Evolutionary conservation across 2,329 filamentous ascomycete genomes (phyloP).

Genomic region (Beauveria sp.): DNA sequence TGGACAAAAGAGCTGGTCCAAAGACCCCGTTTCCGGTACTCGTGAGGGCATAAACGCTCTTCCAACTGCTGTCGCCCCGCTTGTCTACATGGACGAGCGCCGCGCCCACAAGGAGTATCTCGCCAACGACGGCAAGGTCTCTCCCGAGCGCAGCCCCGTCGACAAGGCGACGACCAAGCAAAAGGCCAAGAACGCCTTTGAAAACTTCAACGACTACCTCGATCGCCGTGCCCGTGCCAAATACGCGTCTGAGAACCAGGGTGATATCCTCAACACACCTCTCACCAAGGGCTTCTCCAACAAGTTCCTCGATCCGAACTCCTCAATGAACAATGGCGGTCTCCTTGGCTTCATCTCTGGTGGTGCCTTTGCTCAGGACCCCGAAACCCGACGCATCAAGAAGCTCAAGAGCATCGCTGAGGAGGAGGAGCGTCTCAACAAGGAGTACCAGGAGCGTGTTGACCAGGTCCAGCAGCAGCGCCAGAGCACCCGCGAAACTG

Average conservation of each 20-base stretch:
- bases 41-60: constrained; percentile 6
- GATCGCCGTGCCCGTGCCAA: constrained; percentile 12
- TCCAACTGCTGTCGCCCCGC: constrained; percentile 9
- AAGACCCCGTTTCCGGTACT: constrained; percentile 10
- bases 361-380: constrained; percentile 10
- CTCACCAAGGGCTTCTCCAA: constrained; percentile 19
- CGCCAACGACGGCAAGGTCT: background rate
- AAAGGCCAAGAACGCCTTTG: constrained; percentile 11
- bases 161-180: constrained; percentile 4
- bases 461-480: constrained; percentile 9
- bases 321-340: constrained; percentile 16
- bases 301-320: constrained; percentile 20
- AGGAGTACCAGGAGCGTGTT: constrained; percentile 11
- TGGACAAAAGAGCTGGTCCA: constrained; percentile 6
- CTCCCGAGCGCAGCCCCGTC: background rate
- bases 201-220: constrained; percentile 13
- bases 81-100: constrained; percentile 12
- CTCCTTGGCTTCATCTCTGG: constrained; percentile 12
- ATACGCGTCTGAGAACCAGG: constrained; percentile 12
- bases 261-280: constrained; percentile 12
- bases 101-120: constrained; percentile 11
- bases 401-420: constrained; percentile 9
- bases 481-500: constrained; percentile 10
- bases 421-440: constrained; percentile 9
- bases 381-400: constrained; percentile 6